Evolutionary conservation across 768 basidiomycete genomes (phyloP), one percentile per base, ranked within the genome.

Genomic region (Dendrothele bispora): DNA sequence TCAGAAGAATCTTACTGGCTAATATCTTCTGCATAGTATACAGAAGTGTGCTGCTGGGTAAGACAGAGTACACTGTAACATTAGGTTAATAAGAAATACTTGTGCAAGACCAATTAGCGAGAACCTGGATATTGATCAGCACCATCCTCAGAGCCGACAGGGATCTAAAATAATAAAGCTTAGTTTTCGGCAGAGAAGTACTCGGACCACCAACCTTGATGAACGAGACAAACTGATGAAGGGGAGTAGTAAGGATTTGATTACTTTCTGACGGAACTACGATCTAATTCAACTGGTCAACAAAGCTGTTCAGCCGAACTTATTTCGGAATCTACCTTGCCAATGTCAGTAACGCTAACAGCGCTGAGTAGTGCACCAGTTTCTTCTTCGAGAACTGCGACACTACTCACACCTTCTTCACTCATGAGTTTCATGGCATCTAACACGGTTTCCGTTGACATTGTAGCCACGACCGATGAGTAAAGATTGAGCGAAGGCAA

Each of bases 401-500:
- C 73, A 55, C 86, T 90, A 59, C 88, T 90, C 21, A 92, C 88
- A 20, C 90, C 90, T 58, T 86, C 79, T 51, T 89, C 87, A 56
- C 87, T 89, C 89, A 92, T 91, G 24, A 87, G 70, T 50, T 74
- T 80, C 90, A 92, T 92, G 5, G 88, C 88, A 61, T 89, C 85
- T 41, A 91, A 68, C 21, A 91, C 84, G 17, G 77, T 76, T 2
- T 80, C 78, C 14, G 71, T 73, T 36, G 86, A 80, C 4, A 74
- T 74, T 4, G 82, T 69, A 6, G 86, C 78, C 7, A 91, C 71
- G 15, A 91, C 83, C 1, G 82, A 75, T 2, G 73, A 57, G 55
- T 83, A 79, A 29, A 88, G 69, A 52, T 83, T 75, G 4, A 89
- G 64, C 5, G 83, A 88, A 18, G 85, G 87, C 28, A 88, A 75